phyloP scores from a whole-genome alignment of 345 rosid species.

The Euphorbia tirucalli region DNA sequence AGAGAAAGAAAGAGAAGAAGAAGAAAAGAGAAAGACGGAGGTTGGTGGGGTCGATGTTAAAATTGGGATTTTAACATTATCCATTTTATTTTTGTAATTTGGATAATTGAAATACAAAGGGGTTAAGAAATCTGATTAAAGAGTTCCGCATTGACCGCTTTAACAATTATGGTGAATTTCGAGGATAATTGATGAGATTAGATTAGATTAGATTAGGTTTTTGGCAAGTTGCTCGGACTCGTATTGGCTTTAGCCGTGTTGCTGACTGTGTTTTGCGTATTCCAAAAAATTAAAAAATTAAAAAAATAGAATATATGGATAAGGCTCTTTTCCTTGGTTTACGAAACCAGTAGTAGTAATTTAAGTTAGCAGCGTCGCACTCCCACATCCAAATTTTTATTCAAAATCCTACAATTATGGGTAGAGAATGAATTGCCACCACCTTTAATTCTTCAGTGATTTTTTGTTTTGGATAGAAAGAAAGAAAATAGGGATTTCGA shows the following conservation, averaged over 20 bases:
- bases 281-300: too few relatives aligned
- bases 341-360: background rate
- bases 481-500: too few relatives aligned
- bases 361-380: background rate
- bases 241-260: background rate
- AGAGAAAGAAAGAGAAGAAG: conserved; percentile 2
- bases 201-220: background rate
- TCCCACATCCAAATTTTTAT: background rate
- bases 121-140: too few relatives aligned
- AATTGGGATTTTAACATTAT: conserved; percentile 23
- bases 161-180: too few relatives aligned
- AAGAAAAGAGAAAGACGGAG: background rate
- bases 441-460: too few relatives aligned
- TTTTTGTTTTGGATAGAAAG: too few relatives aligned
- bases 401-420: too few relatives aligned
- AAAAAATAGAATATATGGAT: too few relatives aligned
- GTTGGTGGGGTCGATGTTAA: conserved; percentile 19
- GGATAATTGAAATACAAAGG: background rate
- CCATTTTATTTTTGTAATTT: background rate
- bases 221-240: background rate
- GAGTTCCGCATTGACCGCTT: too few relatives aligned
- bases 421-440: too few relatives aligned
- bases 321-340: background rate
- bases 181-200: too few relatives aligned
- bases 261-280: background rate